A percentile compares a stretch with the other conserved stretches of the same genome.
phyloP scores from a whole-genome alignment of 306 rosid species.

The Casuarina cunninghamiana region DNA sequence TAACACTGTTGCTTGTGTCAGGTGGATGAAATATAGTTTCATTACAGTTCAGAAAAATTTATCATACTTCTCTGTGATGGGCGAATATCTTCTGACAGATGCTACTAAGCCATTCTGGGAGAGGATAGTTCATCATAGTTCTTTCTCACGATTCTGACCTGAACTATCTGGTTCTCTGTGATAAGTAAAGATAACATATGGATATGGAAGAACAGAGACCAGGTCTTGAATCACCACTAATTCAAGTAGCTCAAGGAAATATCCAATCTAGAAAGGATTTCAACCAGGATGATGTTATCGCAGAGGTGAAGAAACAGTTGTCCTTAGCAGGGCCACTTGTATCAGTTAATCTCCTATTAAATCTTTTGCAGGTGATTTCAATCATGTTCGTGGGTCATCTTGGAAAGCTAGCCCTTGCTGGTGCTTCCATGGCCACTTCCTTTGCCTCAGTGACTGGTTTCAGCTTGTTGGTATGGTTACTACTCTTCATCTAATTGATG shows the following conservation, averaged over 20 bases:
- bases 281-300: slow-evolving; percentile 22
- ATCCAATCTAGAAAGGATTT: background rate
- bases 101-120: too few relatives aligned
- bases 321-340: slow-evolving; percentile 40
- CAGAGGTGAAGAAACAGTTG: slow-evolving; percentile 39
- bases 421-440: slow-evolving; percentile 54
- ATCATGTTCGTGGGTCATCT: slow-evolving; percentile 52
- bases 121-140: too few relatives aligned
- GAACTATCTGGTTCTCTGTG: background rate
- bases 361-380: slow-evolving; percentile 42
- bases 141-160: background rate
- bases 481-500: background rate
- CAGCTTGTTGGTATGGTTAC: slow-evolving; percentile 39
- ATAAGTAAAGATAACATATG: background rate
- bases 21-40: too few relatives aligned
- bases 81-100: too few relatives aligned
- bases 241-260: slow-evolving; percentile 16
- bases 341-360: slow-evolving; percentile 27
- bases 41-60: too few relatives aligned
- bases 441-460: slow-evolving; percentile 52
- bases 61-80: too few relatives aligned
- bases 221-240: slow-evolving; percentile 16
- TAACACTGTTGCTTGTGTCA: too few relatives aligned
- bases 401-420: slow-evolving; percentile 44
- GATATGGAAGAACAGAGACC: slow-evolving; percentile 24